Percentiles rank a stretch among this genome's conserved stretches.
phyloP scores from a whole-genome alignment of 1,284 basidiomycete genomes.

The Boletus smithii region DNA sequence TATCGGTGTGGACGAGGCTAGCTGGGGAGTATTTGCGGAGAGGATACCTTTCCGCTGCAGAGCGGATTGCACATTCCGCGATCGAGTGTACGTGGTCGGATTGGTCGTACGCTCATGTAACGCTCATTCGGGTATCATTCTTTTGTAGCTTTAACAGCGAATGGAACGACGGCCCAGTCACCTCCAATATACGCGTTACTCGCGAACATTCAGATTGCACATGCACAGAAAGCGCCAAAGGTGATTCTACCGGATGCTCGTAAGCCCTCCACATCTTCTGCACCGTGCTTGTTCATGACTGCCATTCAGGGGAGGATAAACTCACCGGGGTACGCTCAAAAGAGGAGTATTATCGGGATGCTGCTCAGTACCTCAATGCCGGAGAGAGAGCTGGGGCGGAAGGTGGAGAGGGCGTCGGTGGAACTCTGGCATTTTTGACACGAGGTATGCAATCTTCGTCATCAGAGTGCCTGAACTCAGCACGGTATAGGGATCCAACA shows the following conservation, averaged over 20 bases:
- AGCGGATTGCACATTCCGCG: slow-evolving; percentile 62
- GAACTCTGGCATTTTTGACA: slow-evolving; percentile 61
- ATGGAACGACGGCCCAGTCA: slow-evolving; percentile 44
- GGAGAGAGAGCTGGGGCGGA: slow-evolving; percentile 55
- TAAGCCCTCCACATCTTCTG: slow-evolving; percentile 37
- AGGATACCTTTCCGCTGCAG: slow-evolving; percentile 64
- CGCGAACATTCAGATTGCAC: slow-evolving; percentile 78
- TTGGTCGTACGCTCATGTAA: not conserved
- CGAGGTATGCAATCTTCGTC: slow-evolving; percentile 45
- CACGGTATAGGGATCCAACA: slow-evolving; percentile 65
- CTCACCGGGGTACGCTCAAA: slow-evolving; percentile 61
- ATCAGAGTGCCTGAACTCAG: slow-evolving; percentile 7
- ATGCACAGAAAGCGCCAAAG: slow-evolving; percentile 80
- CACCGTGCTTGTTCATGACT: slow-evolving; percentile 6
- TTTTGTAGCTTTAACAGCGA: slow-evolving; percentile 50
- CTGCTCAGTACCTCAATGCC: slow-evolving; percentile 66
- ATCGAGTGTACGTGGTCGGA: slow-evolving; percentile 52
- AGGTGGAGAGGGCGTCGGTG: slow-evolving; percentile 47
- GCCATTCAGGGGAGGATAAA: slow-evolving; percentile 62
- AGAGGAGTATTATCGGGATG: slow-evolving; percentile 66
- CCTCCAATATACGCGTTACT: slow-evolving; percentile 74
- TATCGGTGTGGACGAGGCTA: slow-evolving; percentile 72
- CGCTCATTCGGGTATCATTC: slow-evolving; percentile 1
- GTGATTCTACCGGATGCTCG: slow-evolving; percentile 68
- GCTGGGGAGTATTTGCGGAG: slow-evolving; percentile 76